Evolutionary conservation across 1,284 basidiomycete species (phyloP).

Genomic region (Ceratobasidium sp.): DNA sequence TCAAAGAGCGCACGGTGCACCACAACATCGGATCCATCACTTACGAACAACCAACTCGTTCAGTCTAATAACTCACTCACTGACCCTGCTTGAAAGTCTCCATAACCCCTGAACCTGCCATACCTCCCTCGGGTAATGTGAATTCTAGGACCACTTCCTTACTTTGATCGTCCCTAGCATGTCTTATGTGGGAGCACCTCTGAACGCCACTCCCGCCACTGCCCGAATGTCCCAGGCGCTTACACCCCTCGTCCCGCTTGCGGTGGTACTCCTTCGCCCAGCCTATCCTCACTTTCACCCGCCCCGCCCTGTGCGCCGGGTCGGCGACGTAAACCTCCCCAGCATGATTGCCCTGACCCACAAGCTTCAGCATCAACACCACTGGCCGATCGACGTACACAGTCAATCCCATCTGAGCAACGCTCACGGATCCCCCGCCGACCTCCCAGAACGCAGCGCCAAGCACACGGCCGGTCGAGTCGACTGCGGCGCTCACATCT

Average conservation of each 20-base stretch:
- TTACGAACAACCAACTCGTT: background rate
- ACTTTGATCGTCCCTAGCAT: background rate
- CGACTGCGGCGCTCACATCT: conserved; percentile 33
- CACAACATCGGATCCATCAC: background rate
- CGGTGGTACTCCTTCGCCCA: conserved; percentile 9
- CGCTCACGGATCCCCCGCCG: conserved; percentile 25
- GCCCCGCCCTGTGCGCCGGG: conserved; percentile 32
- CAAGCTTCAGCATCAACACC: conserved; percentile 33
- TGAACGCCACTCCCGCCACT: background rate
- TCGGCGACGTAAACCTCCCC: conserved; percentile 29
- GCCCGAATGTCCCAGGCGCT: conserved; percentile 2
- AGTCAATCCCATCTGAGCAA: conserved; percentile 28
- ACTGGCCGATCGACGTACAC: conserved; percentile 29
- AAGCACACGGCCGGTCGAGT: conserved; percentile 1
- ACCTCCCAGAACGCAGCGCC: conserved; percentile 41
- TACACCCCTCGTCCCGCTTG: background rate
- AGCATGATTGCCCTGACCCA: background rate
- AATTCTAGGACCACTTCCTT: conserved; percentile 25
- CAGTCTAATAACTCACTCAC: background rate
- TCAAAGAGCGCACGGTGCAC: background rate
- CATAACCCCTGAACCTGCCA: conserved; percentile 25
- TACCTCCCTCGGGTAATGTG: conserved; percentile 16
- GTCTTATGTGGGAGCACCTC: background rate
- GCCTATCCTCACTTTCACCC: conserved; percentile 12
- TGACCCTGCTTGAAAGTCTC: conserved; percentile 14